phyloP scores from a whole-genome alignment of 169 alveolate genomes.

The Theileria orientalis region DNA sequence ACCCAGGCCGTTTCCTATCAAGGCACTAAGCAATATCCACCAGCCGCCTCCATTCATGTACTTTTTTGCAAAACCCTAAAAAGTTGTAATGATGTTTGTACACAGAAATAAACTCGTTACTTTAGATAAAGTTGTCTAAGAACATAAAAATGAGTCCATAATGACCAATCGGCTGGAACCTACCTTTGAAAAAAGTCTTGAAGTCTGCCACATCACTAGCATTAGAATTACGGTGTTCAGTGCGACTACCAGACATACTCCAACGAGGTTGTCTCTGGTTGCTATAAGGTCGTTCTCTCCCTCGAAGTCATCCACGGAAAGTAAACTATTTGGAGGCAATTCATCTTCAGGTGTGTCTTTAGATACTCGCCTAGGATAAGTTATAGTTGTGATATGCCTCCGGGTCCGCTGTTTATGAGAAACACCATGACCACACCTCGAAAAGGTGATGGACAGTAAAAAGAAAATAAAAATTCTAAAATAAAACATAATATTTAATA shows the following conservation, averaged over 20 bases:
- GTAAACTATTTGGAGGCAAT: not conserved
- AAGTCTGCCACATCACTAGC: conserved; percentile 8
- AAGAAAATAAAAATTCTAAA: too few relatives aligned
- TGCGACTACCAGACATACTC: not conserved
- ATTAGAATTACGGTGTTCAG: not conserved
- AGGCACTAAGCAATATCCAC: conserved; percentile 37
- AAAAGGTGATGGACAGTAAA: too few relatives aligned
- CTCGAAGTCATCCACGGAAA: not conserved
- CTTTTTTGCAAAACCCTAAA: conserved; percentile 43
- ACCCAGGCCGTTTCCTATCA: conserved; percentile 32
- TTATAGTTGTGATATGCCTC: too few relatives aligned
- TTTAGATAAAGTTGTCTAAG: too few relatives aligned
- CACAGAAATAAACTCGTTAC: too few relatives aligned
- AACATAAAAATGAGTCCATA: too few relatives aligned
- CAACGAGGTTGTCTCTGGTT: not conserved
- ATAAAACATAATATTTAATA: too few relatives aligned
- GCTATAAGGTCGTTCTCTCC: not conserved
- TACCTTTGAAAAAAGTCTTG: conserved; percentile 37
- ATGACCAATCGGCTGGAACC: too few relatives aligned
- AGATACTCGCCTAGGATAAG: too few relatives aligned
- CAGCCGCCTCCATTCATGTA: conserved; percentile 56
- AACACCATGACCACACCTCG: too few relatives aligned
- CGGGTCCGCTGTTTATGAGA: too few relatives aligned
- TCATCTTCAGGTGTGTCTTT: too few relatives aligned
- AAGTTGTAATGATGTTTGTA: not conserved